Conservation (phyloP, 2,329 filamentous ascomycete genomes). For the Coniochaeta sp. region DNA sequence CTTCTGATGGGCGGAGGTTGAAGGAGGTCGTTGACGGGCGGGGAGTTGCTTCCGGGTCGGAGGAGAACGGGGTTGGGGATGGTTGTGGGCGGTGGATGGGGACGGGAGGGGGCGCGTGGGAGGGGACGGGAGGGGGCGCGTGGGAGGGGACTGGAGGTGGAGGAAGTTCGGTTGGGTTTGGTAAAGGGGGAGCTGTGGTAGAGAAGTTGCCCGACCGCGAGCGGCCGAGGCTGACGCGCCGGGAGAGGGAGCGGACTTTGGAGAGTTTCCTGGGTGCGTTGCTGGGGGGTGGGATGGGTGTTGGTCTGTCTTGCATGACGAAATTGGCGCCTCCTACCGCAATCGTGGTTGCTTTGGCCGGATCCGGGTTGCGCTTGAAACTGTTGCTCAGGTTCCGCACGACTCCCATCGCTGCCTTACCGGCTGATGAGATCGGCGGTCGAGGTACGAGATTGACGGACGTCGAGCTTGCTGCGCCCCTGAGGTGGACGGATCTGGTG, state of each 20-base stretch:
- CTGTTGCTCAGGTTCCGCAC: conserved; percentile 1
- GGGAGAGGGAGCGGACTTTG: neutral
- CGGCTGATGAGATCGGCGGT: neutral
- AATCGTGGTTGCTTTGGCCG: too few relatives aligned
- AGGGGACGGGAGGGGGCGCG: neutral
- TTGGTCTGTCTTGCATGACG: too few relatives aligned
- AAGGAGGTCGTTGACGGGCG: neutral
- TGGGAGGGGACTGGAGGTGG: too few relatives aligned
- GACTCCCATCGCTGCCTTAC: neutral
- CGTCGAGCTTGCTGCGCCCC: neutral
- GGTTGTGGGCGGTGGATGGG: neutral
- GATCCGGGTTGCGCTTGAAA: conserved; percentile 2
- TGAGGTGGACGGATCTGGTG: neutral
- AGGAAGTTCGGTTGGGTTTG: too few relatives aligned
- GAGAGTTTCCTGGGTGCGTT: neutral
- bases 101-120: neutral
- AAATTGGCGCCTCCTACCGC: too few relatives aligned
- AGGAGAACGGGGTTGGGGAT: neutral
- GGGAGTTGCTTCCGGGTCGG: neutral
- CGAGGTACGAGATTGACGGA: neutral
- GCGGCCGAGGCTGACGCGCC: neutral
- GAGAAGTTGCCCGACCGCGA: neutral
- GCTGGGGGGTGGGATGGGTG: neutral
- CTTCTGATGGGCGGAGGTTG: too few relatives aligned
- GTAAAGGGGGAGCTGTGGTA: neutral